Conservation (phyloP, 331 rosid species). For the Spiraea crenata region DNA sequence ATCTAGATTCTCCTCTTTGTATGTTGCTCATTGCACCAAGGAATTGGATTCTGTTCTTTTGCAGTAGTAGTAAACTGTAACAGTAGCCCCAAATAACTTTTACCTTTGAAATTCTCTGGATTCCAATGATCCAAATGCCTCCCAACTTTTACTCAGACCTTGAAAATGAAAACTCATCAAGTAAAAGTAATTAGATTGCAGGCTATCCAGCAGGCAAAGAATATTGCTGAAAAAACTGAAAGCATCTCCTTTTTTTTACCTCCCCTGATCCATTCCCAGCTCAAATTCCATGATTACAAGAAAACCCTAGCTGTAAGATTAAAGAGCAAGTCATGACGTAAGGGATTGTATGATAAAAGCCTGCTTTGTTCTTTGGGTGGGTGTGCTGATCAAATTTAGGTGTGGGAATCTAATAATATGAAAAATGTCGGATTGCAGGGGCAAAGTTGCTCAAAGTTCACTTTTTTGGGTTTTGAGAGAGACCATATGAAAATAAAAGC, state of each 20-base stretch:
- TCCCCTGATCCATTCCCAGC: conserved; percentile 10
- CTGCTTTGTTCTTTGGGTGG: conserved; percentile 8
- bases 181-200: conserved; percentile 19
- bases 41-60: neutral
- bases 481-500: conserved; percentile 16
- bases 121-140: conserved; percentile 13
- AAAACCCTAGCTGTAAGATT: neutral
- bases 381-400: neutral
- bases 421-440: neutral
- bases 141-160: conserved; percentile 12
- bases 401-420: conserved; percentile 36
- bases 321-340: conserved; percentile 20
- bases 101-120: neutral
- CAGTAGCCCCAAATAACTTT: neutral
- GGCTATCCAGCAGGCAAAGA: conserved; percentile 16
- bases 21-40: neutral
- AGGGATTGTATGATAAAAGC: conserved; percentile 6
- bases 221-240: conserved; percentile 13
- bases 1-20: neutral
- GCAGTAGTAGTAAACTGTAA: no score
- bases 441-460: neutral
- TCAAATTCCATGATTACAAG: conserved; percentile 20
- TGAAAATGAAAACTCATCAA: conserved; percentile 36
- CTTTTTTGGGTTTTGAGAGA: neutral
- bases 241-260: conserved; percentile 15